Evolutionary conservation across 805 yeast genomes (phyloP), one percentile per base, ranked within the genome.

Genomic region (Kodamaea lidongshanica): DNA sequence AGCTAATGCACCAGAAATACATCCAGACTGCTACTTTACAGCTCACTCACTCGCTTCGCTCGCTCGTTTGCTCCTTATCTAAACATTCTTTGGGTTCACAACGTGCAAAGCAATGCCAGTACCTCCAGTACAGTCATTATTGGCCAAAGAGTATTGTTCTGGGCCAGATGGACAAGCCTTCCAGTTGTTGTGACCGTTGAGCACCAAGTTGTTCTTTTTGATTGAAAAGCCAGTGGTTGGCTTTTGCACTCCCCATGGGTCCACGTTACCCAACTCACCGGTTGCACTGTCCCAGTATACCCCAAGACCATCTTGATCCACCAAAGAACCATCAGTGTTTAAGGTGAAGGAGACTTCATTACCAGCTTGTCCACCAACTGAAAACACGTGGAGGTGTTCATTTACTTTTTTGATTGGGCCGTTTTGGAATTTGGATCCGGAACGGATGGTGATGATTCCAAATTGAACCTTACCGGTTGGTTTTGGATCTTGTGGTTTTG

Each of bases 201-300:
- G 61, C 2, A 40, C 38, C 44, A 69, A 54, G 43, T 52, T 38
- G 19, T 62, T 66, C 22, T 52, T 44, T 4, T 43, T 12, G 40
- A 70, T 52, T 13, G 65, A 41, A 43, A 62, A 70, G 4, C 66
- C 61, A n/a, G 54, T 33, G 14, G 64, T 48, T 25, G 63, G 56
- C 7, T 45, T 48, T 32, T 44, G 39, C 16, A 49, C 37, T 23
- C 56, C 56, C 31, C 42, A 44, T 7, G 57, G 56, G 13, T 46
- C 49, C 22, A 50, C 52, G 11, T 40, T 38, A n/a, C 60, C 58
- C 29, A 54, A 37, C 27, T 52, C 58, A 7, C 60, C 60, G 15
- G 52, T 46, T 25, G 25, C 25, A 16, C 42, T 36, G 40, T 52
- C 47, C 39, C 50, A 40, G 34, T 43, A 41, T 28, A 54, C 33